These are phyloP conservation scores for Cryptosporidium canis DNA, from an alignment of 169 alveolate genomes.

Conservation along the genomic window DNA sequence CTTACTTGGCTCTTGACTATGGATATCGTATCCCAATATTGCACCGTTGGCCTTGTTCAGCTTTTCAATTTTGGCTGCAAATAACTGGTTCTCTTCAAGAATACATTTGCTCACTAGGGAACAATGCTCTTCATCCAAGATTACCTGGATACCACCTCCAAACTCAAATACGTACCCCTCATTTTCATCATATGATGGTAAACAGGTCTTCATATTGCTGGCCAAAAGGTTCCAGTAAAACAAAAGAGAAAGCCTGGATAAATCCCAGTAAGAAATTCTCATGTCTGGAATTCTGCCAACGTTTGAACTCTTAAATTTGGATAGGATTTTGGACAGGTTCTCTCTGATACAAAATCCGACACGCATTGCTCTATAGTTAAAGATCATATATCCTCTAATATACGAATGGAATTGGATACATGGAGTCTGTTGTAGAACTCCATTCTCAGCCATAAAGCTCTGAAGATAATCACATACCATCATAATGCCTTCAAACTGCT, in stretches of 20 bases:
- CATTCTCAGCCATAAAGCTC: conserved; percentile 9
- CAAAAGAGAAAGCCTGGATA: conserved; percentile 36
- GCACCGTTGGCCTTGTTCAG: background rate
- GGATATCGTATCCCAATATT: background rate
- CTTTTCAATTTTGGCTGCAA: background rate
- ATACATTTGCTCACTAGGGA: background rate
- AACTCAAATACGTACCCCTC: conserved; percentile 8
- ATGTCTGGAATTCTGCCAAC: background rate
- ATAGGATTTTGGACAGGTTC: background rate
- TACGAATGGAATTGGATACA: conserved; percentile 44
- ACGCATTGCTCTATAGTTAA: conserved; percentile 58
- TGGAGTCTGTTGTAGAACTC: conserved; percentile 12
- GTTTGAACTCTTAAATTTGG: background rate
- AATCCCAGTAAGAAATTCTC: conserved; percentile 47
- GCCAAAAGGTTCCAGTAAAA: conserved; percentile 51
- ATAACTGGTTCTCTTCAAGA: conserved; percentile 2
- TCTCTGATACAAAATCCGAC: conserved; percentile 25
- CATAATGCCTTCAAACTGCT: conserved; percentile 69
- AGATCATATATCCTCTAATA: conserved; percentile 40
- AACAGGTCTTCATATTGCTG: conserved; percentile 19
- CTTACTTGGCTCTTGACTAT: background rate
- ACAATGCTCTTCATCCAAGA: conserved; percentile 1
- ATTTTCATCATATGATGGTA: background rate
- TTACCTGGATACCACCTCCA: background rate
- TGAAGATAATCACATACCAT: conserved; percentile 59